phyloP scores from a whole-genome alignment of 2,329 filamentous ascomycete genomes.

The Talaromyces islandicus region DNA sequence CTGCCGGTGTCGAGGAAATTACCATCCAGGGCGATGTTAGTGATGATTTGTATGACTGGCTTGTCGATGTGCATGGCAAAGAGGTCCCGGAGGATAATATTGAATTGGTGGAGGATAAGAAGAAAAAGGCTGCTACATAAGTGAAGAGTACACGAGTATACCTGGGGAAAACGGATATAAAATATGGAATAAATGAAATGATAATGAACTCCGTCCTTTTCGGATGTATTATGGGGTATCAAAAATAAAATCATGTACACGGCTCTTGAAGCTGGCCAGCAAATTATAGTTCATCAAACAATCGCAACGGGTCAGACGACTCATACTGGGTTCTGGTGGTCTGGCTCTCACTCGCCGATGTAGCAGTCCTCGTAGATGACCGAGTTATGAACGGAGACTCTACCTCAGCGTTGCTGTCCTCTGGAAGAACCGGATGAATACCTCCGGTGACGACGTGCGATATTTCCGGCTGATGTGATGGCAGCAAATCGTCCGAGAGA shows the following conservation, averaged over 20 bases:
- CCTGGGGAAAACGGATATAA: not conserved
- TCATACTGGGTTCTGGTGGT: not conserved
- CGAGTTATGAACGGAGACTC: not conserved
- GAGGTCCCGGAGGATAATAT: constrained; percentile 93
- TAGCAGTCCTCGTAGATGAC: not conserved
- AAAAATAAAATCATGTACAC: not conserved
- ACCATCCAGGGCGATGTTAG: constrained; percentile 96
- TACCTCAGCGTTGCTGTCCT: not conserved
- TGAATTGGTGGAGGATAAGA: constrained; percentile 91
- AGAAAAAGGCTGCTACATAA: constrained; percentile 49
- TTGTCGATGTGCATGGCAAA: constrained; percentile 75
- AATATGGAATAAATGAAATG: not conserved
- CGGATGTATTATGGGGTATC: not conserved
- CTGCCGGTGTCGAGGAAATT: constrained; percentile 86
- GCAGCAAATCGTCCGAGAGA: not conserved
- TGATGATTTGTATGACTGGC: constrained; percentile 86
- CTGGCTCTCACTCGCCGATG: not conserved
- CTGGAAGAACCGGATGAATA: not conserved
- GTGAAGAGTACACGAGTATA: not conserved
- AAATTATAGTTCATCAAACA: constrained; percentile 11
- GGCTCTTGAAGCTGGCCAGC: not conserved
- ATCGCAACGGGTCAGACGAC: constrained; percentile 1
- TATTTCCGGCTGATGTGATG: not conserved
- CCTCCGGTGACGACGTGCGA: not conserved
- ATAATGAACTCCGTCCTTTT: not conserved